Base-by-base conservation (phyloP, 192 early-diverging fungal species). In the Paraglomus occultum region DNA sequence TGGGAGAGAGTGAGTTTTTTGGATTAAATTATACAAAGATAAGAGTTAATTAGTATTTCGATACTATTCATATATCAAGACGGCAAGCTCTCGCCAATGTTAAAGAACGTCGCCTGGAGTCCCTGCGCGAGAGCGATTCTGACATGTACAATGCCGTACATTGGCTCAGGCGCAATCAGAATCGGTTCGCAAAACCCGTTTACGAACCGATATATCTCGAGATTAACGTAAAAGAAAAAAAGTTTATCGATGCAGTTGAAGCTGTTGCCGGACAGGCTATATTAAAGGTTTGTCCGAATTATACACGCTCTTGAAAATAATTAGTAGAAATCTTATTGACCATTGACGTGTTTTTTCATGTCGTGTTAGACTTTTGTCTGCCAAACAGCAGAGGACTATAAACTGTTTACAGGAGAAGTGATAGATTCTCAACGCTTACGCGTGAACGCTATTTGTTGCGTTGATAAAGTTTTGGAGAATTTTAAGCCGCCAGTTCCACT, bases 301-400 rank as follows among this genome's bases (percentile, higher is more conserved):
- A 10, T 44, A 20, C n/a, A 20, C 18, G 42, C 22, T 8, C 14
- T 53, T 65, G 51, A n/a, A n/a, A n/a, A 40, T 15, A 11, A 62
- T 20, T n/a, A 51, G 71, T 64, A 42, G 20, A 45, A 6, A 8
- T 20, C 61, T 6, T 59, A 8, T 6, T 14, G 9, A 42, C 50
- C 52, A 17, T 8, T 15, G n/a, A 79, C 59, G 58, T 14, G 49
- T 47, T 47, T 38, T 23, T 48, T 60, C 53, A 65, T 43, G 17
- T 45, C 18, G 15, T 31, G 5, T 59, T 77, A 94, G 84, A 90
- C 81, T 6, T 6, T 94, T 77, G 87, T 96, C 0, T 87, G 87
- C 40, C 89, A 94, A 73, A 79, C 85, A 22, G 74, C 88, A 58
- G 83, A 82, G 39, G 95, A 98, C 74, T 98, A 98, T 76, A 61